phyloP scores from a whole-genome alignment of 768 basidiomycete genomes.

The Peribolospora baueri region DNA sequence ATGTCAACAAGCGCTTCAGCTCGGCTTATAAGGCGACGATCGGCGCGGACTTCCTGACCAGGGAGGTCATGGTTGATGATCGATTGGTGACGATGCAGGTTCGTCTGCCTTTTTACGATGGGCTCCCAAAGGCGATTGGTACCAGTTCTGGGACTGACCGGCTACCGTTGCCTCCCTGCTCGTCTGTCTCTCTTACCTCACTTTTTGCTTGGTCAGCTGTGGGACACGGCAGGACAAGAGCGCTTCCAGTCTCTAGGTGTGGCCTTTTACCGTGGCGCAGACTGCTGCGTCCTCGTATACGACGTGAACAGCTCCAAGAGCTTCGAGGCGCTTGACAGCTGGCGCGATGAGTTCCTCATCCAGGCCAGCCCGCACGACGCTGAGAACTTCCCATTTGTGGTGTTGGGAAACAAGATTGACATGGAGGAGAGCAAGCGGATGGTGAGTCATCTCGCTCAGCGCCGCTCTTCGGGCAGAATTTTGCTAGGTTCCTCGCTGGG shows the following conservation, averaged over 20 bases:
- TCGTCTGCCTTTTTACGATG: conserved; percentile 8
- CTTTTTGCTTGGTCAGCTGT: conserved; percentile 33
- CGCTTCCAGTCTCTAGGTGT: conserved; percentile 98
- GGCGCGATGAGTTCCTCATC: conserved; percentile 98
- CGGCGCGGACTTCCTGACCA: conserved; percentile 88
- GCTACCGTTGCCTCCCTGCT: background rate
- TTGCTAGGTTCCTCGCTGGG: too few species aligned
- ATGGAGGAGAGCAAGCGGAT: conserved; percentile 96
- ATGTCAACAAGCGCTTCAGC: conserved; percentile 98
- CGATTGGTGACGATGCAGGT: conserved; percentile 98
- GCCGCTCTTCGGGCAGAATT: background rate
- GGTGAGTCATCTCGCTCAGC: conserved; percentile 26
- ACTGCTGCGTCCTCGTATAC: conserved; percentile 96
- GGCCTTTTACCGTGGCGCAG: conserved; percentile 95
- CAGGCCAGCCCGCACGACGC: conserved; percentile 89
- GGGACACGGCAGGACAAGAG: conserved; percentile 99
- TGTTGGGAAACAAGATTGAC: conserved; percentile 99
- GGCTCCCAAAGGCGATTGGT: too few species aligned
- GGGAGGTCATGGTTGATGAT: conserved; percentile 97
- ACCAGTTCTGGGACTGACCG: background rate
- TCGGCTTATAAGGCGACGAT: conserved; percentile 99
- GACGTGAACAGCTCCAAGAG: conserved; percentile 97
- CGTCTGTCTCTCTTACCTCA: background rate
- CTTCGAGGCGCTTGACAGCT: conserved; percentile 94
- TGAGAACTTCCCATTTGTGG: conserved; percentile 98